A percentile compares a stretch with the other conserved stretches of the same genome.
These are phyloP conservation scores for Neonothopanus nambi DNA, from an alignment of 1,284 basidiomycete species.

Conservation along the genomic window DNA sequence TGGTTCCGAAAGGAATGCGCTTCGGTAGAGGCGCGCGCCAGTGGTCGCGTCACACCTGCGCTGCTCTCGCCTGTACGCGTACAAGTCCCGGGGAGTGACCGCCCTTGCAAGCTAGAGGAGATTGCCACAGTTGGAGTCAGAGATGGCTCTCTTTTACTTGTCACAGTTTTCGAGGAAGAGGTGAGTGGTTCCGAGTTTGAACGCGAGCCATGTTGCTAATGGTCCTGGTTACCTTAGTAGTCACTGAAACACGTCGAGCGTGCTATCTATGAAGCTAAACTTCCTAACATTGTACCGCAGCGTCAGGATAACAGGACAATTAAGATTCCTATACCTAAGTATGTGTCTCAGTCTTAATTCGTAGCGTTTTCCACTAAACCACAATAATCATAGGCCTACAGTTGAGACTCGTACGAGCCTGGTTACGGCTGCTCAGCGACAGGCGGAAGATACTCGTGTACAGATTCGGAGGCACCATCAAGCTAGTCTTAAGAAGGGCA, in stretches of 20 bases:
- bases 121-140: slow-evolving; percentile 76
- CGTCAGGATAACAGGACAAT: slow-evolving; percentile 66
- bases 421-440: slow-evolving; percentile 52
- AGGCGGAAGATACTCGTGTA: slow-evolving; percentile 73
- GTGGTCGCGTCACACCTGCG: slow-evolving; percentile 71
- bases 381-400: slow-evolving; percentile 55
- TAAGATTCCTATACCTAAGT: slow-evolving; percentile 79
- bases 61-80: slow-evolving; percentile 71
- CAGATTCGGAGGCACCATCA: slow-evolving; percentile 72
- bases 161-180: slow-evolving; percentile 75
- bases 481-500: slow-evolving; percentile 64
- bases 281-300: slow-evolving; percentile 72
- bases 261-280: slow-evolving; percentile 68
- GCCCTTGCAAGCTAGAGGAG: slow-evolving; percentile 56
- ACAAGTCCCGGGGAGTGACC: slow-evolving; percentile 38
- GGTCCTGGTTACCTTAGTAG: slow-evolving; percentile 49
- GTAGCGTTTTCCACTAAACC: background rate
- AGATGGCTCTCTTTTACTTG: slow-evolving; percentile 68
- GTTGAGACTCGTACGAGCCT: slow-evolving; percentile 65
- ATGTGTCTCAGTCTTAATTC: slow-evolving; percentile 17
- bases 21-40: slow-evolving; percentile 65
- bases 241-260: slow-evolving; percentile 71
- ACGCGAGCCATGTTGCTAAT: slow-evolving; percentile 10
- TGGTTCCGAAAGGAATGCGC: slow-evolving; percentile 75
- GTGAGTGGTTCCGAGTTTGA: slow-evolving; percentile 40